Evolutionary conservation across 2,329 filamentous ascomycete genomes (phyloP), one percentile per base, ranked within the genome.

Genomic region (Magnaporthales sp.): DNA sequence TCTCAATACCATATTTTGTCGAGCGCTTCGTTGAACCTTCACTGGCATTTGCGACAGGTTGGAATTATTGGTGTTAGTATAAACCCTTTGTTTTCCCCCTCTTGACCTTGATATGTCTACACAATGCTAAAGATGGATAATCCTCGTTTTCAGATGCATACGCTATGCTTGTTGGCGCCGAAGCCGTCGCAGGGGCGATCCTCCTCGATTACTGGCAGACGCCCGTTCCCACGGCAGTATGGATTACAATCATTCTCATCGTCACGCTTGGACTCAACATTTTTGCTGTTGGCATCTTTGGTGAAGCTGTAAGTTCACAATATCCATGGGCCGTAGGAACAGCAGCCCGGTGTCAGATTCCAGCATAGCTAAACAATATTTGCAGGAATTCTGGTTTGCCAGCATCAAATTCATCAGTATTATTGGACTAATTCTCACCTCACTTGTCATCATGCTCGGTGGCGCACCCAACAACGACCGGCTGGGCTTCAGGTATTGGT

Each of bases 131-230:
- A 86, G 86, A 1, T 84, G 83, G 8, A 51, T n/a, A 5, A 61
- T 29, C 5, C 2, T 31, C 81, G 81, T 22, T 81, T 88, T 68
- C 78, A 89, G 26, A 79, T 89, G 66, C 79, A 86, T 64, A 89
- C 88, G 73, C 89, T 86, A 87, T 77, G 82, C 87, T 69, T 86
- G 68, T 70, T 4, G 69, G 69, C 22, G 69, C 69, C 64, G 70
- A 89, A 72, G 84, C 90, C 67, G 75, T 85, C 3, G 79, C 90
- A n/a, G 85, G 91, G 63, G 75, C 90, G 68, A 84, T 85, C 66
- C 79, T 91, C 64, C 69, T 75, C 62, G 67, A 81, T 58, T 91
- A 90, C 75, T 93, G 90, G 90, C 84, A 80, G 10, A 77, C 79
- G 1, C 75, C 77, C 3, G 80, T 86, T 26, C 80, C 80, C 26